These are phyloP conservation scores for Przewalskia tangutica DNA, from an alignment of 257 asterid genomes.

Conservation along the genomic window DNA sequence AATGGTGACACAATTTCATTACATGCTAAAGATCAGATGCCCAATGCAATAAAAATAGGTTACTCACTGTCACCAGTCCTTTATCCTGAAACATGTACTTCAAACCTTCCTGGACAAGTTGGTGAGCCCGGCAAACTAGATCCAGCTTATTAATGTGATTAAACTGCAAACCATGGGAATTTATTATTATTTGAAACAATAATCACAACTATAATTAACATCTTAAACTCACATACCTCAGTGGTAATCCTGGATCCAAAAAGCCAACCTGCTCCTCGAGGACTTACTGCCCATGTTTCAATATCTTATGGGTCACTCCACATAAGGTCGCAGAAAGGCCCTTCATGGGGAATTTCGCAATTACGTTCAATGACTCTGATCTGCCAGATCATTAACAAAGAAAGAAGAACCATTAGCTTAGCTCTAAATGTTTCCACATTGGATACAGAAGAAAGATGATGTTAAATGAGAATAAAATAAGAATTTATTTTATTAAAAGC, in stretches of 20 bases:
- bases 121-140: conserved; percentile 97
- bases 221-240: conserved; percentile 41
- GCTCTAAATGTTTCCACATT: background rate
- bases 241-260: conserved; percentile 95
- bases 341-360: conserved; percentile 98
- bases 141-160: conserved; percentile 93
- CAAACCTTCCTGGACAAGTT: conserved; percentile 97
- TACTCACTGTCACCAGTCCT: conserved; percentile 96
- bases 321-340: conserved; percentile 99
- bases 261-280: conserved; percentile 99
- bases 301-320: conserved; percentile 99
- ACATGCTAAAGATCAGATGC: background rate
- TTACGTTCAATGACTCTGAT: conserved; percentile 86
- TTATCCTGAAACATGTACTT: conserved; percentile 98
- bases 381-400: conserved; percentile 30
- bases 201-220: background rate
- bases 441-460: background rate
- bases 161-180: conserved; percentile 48
- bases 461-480: background rate
- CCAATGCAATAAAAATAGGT: background rate
- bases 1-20: background rate
- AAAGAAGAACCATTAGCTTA: background rate
- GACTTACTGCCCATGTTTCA: conserved; percentile 99
- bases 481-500: background rate
- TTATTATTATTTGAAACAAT: background rate